Evolutionary conservation across 805 yeast genomes (phyloP), one percentile per base, ranked within the genome.

Genomic region (Nakazawaea anatomiae): DNA sequence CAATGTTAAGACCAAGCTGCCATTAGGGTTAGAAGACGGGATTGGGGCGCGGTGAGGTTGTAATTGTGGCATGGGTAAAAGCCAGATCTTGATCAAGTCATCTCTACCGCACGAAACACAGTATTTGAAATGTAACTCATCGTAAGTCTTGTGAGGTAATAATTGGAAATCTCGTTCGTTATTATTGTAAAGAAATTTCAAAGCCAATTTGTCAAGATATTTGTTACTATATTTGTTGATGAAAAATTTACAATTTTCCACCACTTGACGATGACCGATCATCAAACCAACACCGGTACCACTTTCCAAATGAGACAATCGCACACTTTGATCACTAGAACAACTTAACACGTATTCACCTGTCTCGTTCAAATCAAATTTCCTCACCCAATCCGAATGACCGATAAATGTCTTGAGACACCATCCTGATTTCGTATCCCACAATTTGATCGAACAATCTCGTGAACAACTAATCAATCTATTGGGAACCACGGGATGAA

Each of bases 381-480:
- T 72, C 52, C 96, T 71, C 4, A 89, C 89, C 97, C 97, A 91
- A 56, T 89, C 96, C 8, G 87, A 77, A 65, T 91, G 97, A 1
- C 91, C 92, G 12, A 77, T 73, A 51, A 89, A 79, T 0, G 87
- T 79, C 53, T 76, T 75, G 14, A 80, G 57, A 53, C 89, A 79
- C 73, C 79, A 82, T 0, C 96, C 96, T 4, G 80, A 74, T 2
- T 71, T 65, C 6, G 85, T 60, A 64, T 87, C 87, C 91, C 91
- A 86, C 2, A 80, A 59, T 57, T 76, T 82, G 6, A 84, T 74
- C 1, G 83, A 62, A 6, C 70, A 72, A 59, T 86, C 92, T 52
- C 91, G 69, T 1, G 89, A 83, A 32, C 82, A 80, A 10, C 85
- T 78, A 49, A 83, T 77, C 14, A 85, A 61, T 12, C 71, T 71